phyloP scores from a whole-genome alignment of 306 rosid species.

The Begonia fuchsioides region DNA sequence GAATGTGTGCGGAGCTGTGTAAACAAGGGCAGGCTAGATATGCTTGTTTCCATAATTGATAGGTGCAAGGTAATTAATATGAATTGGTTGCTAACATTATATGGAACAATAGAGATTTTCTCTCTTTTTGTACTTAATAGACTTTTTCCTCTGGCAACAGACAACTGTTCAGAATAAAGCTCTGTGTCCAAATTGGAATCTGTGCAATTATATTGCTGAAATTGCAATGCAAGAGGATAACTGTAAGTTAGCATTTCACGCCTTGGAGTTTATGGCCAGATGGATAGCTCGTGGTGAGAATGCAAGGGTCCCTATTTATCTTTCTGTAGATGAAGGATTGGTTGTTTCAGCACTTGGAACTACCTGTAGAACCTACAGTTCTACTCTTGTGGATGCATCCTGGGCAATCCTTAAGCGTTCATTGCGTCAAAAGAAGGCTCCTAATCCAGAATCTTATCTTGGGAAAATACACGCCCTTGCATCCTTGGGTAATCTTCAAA shows the following conservation, averaged over 20 bases:
- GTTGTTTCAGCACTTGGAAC: constrained; percentile 57
- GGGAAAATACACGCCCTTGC: constrained; percentile 77
- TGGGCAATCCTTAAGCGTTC: constrained; percentile 76
- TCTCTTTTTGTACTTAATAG: constrained; percentile 12
- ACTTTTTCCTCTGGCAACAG: constrained; percentile 29
- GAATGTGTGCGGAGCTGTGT: constrained; percentile 45
- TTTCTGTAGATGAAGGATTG: constrained; percentile 77
- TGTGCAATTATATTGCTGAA: constrained; percentile 56
- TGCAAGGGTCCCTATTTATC: constrained; percentile 42
- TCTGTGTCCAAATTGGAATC: constrained; percentile 73
- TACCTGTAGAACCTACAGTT: constrained; percentile 60
- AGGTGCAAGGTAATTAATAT: constrained; percentile 59
- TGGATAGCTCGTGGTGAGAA: constrained; percentile 78
- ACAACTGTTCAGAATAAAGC: constrained; percentile 80
- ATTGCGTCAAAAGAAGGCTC: constrained; percentile 58
- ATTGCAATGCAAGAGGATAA: constrained; percentile 49
- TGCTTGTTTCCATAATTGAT: constrained; percentile 58
- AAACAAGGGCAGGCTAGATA: constrained; percentile 50
- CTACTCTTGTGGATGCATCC: constrained; percentile 55
- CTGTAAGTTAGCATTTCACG: constrained; percentile 64
- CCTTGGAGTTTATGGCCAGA: constrained; percentile 72
- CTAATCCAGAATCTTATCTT: constrained; percentile 78
- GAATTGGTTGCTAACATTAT: constrained; percentile 8
- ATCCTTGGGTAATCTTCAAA: constrained; percentile 56
- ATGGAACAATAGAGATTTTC: background rate